phyloP scores from a whole-genome alignment of 2,329 filamentous ascomycete genomes.

The Penicillium glabrum region DNA sequence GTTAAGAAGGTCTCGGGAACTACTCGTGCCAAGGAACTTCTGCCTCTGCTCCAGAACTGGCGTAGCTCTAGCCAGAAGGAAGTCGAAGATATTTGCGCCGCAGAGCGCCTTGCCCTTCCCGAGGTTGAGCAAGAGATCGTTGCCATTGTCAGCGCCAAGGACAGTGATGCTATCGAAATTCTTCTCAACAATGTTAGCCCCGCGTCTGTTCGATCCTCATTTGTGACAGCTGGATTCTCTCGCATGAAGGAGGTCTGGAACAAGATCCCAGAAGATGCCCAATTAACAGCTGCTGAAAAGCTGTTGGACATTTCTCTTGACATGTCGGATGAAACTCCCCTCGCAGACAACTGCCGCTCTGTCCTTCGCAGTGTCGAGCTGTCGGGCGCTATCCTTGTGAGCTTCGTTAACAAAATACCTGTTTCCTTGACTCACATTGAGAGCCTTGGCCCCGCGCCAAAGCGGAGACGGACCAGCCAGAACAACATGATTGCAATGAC shows the following conservation, averaged over 20 bases:
- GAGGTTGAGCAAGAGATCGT: slow-evolving; percentile 57
- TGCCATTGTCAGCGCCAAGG: slow-evolving; percentile 54
- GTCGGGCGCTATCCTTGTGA: slow-evolving; percentile 68
- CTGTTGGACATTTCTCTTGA: slow-evolving; percentile 45
- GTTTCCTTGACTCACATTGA: slow-evolving; percentile 68
- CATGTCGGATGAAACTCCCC: slow-evolving; percentile 22
- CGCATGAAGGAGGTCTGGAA: slow-evolving; percentile 73
- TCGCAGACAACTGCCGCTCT: slow-evolving; percentile 52
- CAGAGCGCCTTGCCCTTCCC: slow-evolving; percentile 48
- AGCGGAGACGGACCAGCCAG: slow-evolving; percentile 76
- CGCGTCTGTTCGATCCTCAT: slow-evolving; percentile 48
- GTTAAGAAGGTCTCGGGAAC: slow-evolving; percentile 71
- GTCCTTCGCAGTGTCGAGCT: slow-evolving; percentile 72
- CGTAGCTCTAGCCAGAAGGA: slow-evolving; percentile 54
- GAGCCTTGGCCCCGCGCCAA: slow-evolving; percentile 70
- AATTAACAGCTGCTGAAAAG: slow-evolving; percentile 36
- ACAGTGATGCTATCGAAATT: slow-evolving; percentile 57
- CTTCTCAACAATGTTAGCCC: slow-evolving; percentile 53
- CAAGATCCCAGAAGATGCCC: slow-evolving; percentile 37
- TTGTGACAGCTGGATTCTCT: slow-evolving; percentile 66
- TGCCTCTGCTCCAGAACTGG: slow-evolving; percentile 75
- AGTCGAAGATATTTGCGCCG: slow-evolving; percentile 50
- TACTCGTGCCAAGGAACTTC: slow-evolving; percentile 70
- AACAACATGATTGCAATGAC: slow-evolving; percentile 65
- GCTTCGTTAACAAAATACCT: slow-evolving; percentile 73